Conservation (phyloP, 208 protist species). For the Acanthamoeba rhysodes region DNA sequence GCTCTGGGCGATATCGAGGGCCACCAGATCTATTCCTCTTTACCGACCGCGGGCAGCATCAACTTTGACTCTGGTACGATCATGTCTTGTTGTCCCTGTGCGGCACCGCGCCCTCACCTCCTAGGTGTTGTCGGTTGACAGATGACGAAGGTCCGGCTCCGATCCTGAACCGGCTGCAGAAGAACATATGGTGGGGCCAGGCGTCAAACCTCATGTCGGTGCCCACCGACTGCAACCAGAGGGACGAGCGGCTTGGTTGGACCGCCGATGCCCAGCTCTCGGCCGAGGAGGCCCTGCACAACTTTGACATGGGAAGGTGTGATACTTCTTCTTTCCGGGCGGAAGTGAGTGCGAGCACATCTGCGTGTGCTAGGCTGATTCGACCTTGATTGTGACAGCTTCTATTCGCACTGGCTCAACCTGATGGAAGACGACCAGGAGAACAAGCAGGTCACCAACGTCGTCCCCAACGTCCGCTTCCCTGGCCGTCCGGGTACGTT, state of each 20-base stretch:
- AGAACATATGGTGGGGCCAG: conserved; percentile 76
- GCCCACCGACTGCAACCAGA: conserved; percentile 84
- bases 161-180: conserved; percentile 78
- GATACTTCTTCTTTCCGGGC: background rate
- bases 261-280: conserved; percentile 79
- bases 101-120: background rate
- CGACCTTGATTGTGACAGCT: background rate
- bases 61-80: conserved; percentile 18
- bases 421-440: conserved; percentile 4
- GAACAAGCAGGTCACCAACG: conserved; percentile 76
- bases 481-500: conserved; percentile 68
- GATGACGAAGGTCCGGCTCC: background rate
- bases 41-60: background rate
- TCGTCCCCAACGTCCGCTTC: conserved; percentile 79
- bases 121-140: background rate
- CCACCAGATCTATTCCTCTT: conserved; percentile 34
- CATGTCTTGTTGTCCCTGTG: too few species aligned
- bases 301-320: conserved; percentile 78
- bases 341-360: background rate
- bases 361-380: background rate
- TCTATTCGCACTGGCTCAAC: conserved; percentile 35
- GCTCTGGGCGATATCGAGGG: background rate
- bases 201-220: conserved; percentile 81
- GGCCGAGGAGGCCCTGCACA: conserved; percentile 73
- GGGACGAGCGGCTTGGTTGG: conserved; percentile 86